Evolutionary conservation across 2,329 filamentous ascomycete genomes (phyloP).

Genomic region (Fusarium proliferatum): DNA sequence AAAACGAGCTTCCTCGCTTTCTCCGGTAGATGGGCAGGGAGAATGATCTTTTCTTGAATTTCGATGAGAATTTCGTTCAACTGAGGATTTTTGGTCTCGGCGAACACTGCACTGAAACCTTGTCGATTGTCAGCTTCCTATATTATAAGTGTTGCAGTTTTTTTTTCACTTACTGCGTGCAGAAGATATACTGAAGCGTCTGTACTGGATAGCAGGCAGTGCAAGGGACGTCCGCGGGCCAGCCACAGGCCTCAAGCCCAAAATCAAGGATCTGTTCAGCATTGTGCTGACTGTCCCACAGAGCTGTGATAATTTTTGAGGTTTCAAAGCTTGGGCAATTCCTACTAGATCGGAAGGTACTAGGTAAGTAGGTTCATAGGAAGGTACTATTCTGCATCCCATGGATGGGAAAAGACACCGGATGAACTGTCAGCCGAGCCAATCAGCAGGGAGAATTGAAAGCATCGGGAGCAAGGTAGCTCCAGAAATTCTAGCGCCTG

Average conservation of each 20-base stretch:
- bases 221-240: constrained; percentile 25
- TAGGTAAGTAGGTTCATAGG: not conserved
- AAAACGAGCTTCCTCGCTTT: constrained; percentile 66
- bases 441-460: constrained; percentile 49
- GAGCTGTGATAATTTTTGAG: constrained; percentile 12
- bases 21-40: constrained; percentile 68
- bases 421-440: constrained; percentile 50
- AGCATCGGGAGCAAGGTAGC: constrained; percentile 16
- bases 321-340: not conserved
- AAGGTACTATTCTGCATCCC: not conserved
- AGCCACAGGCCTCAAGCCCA: constrained; percentile 43
- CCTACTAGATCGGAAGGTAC: not conserved
- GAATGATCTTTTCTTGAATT: constrained; percentile 69
- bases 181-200: constrained; percentile 48
- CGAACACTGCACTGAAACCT: constrained; percentile 58
- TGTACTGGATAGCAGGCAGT: constrained; percentile 13
- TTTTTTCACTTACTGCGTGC: constrained; percentile 42
- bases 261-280: constrained; percentile 40
- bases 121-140: constrained; percentile 11
- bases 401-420: constrained; percentile 41
- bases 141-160: not conserved
- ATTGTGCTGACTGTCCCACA: constrained; percentile 19
- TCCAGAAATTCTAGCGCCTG: constrained; percentile 44
- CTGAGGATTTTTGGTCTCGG: constrained; percentile 61
- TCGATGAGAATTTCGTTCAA: constrained; percentile 64